Percentiles rank a stretch among this genome's conserved stretches.
Evolutionary conservation across 108 stramenopile species (phyloP).

Genomic region (Cylindrotheca fusiformis): DNA sequence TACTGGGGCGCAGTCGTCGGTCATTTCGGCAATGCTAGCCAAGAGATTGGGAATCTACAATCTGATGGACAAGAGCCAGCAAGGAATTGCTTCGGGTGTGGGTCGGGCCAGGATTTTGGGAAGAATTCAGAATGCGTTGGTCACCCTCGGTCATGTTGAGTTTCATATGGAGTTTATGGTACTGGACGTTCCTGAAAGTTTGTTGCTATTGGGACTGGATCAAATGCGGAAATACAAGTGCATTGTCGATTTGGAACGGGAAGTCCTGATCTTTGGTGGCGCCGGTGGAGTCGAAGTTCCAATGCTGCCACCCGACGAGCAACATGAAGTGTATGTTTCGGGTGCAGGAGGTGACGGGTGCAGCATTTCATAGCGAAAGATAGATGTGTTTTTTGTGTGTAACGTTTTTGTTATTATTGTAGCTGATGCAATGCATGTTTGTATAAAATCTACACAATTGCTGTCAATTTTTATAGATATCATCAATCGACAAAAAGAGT

Average conservation of each 20-base stretch:
- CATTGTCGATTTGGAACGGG: slow-evolving; percentile 59
- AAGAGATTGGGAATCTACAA: slow-evolving; percentile 40
- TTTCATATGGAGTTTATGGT: slow-evolving; percentile 69
- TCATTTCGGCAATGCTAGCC: slow-evolving; percentile 54
- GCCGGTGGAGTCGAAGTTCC: slow-evolving; percentile 55
- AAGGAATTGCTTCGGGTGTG: slow-evolving; percentile 63
- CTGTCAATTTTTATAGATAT: too few relatives aligned
- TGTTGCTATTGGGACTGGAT: slow-evolving; percentile 65
- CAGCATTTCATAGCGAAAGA: background rate
- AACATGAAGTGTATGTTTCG: background rate
- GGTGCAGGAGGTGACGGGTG: background rate
- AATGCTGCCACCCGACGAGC: slow-evolving; percentile 32
- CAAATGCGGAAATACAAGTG: slow-evolving; percentile 76
- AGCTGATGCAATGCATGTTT: too few relatives aligned
- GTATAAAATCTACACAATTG: too few relatives aligned
- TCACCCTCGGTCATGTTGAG: slow-evolving; percentile 59
- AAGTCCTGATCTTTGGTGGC: slow-evolving; percentile 62
- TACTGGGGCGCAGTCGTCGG: slow-evolving; percentile 62
- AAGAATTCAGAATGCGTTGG: slow-evolving; percentile 39
- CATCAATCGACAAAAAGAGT: too few relatives aligned
- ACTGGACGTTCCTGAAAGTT: slow-evolving; percentile 53
- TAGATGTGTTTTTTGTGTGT: too few relatives aligned
- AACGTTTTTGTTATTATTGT: too few relatives aligned
- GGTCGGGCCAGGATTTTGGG: slow-evolving; percentile 66
- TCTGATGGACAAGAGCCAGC: slow-evolving; percentile 38